Evolutionary conservation across 1,284 basidiomycete species (phyloP).

Genomic region (Phenoliferia sp.): DNA sequence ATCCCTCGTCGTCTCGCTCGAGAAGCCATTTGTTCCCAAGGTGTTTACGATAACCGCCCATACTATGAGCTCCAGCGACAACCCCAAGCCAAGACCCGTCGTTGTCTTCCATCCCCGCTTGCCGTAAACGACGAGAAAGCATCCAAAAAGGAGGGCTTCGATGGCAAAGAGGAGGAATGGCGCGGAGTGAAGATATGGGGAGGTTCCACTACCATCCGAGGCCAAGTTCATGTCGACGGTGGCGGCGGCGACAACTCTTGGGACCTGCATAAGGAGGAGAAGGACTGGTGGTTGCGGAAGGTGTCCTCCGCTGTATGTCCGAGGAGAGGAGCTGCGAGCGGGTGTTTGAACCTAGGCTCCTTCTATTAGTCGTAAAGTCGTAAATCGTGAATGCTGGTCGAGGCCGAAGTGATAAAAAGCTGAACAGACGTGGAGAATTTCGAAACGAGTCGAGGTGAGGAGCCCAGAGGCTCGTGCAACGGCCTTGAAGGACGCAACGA

Average conservation of each 20-base stretch:
- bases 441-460: no score
- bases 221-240: not conserved
- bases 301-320: no score
- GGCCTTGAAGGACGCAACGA: no score
- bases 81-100: not conserved
- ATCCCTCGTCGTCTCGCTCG: not conserved
- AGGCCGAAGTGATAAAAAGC: no score
- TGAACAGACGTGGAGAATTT: no score
- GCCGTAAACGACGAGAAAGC: slow-evolving; percentile 1
- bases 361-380: no score
- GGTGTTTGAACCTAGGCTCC: no score
- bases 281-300: no score
- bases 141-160: slow-evolving; percentile 1
- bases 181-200: slow-evolving; percentile 1
- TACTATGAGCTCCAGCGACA: not conserved
- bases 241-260: not conserved
- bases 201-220: not conserved
- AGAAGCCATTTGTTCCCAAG: not conserved
- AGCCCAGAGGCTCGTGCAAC: no score
- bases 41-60: slow-evolving; percentile 7
- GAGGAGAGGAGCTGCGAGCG: no score
- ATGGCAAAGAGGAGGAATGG: slow-evolving; percentile 14
- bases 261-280: no score
- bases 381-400: no score
- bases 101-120: not conserved